Evolutionary conservation across 495 filamentous ascomycete genomes (phyloP).

Genomic region (Parathielavia appendiculata): DNA sequence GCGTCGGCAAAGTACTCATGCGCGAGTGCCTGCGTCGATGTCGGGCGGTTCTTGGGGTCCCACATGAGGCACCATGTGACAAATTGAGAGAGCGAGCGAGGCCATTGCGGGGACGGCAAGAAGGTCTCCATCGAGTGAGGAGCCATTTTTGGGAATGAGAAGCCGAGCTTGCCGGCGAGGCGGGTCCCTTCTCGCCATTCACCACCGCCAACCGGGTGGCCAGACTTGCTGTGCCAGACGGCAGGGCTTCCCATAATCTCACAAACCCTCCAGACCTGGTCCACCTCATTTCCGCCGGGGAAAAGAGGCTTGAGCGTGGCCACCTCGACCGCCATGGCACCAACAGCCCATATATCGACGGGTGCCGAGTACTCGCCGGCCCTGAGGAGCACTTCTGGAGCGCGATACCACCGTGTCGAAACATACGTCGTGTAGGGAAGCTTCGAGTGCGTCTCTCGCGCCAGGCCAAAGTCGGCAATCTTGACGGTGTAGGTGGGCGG

Average conservation of each 20-base stretch:
- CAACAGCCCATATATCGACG: constrained; percentile 97
- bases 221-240: constrained; percentile 92
- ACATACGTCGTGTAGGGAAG: constrained; percentile 98
- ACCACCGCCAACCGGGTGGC: constrained; percentile 83
- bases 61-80: constrained; percentile 99
- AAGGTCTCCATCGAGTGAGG: constrained; percentile 96
- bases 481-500: constrained; percentile 94
- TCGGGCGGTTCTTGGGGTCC: constrained; percentile 92
- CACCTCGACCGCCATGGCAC: constrained; percentile 99
- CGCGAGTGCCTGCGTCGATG: constrained; percentile 84
- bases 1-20: constrained; percentile 98
- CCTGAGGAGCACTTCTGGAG: constrained; percentile 88
- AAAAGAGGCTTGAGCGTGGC: constrained; percentile 96
- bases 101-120: constrained; percentile 86
- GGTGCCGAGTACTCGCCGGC: constrained; percentile 97
- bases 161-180: constrained; percentile 90
- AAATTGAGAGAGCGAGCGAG: constrained; percentile 76
- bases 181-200: constrained; percentile 96
- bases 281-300: constrained; percentile 96
- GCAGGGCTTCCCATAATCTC: constrained; percentile 99
- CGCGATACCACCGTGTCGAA: constrained; percentile 97
- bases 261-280: constrained; percentile 98
- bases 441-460: constrained; percentile 92
- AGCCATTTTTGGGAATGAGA: constrained; percentile 99
- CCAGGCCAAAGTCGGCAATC: constrained; percentile 98